phyloP scores from a whole-genome alignment of 164 flowering plant genomes.

The Hamamelis virginiana region DNA sequence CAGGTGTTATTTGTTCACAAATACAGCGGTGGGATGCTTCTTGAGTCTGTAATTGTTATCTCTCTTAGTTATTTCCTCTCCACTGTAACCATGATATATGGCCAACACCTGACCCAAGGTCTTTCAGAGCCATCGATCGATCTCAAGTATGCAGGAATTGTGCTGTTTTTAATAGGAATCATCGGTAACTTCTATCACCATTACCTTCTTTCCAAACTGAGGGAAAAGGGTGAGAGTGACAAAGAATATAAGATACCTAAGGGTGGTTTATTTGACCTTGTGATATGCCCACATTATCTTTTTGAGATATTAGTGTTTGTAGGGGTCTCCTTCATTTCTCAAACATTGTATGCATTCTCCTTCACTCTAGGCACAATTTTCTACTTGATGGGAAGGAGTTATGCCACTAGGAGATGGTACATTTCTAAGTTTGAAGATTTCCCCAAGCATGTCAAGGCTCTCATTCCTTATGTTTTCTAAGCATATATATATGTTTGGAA shows the following conservation, averaged over 20 bases:
- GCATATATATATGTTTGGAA: neutral
- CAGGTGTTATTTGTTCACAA: slow-evolving; percentile 8
- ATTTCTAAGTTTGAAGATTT: slow-evolving; percentile 8
- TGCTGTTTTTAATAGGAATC: neutral
- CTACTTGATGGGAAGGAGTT: slow-evolving; percentile 4
- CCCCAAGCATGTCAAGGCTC: slow-evolving; percentile 7
- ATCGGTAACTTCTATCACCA: slow-evolving; percentile 7
- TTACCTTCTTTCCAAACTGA: slow-evolving; percentile 3
- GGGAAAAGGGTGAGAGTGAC: neutral
- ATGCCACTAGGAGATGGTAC: slow-evolving; percentile 11
- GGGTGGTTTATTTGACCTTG: slow-evolving; percentile 5
- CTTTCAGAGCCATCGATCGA: slow-evolving; percentile 1
- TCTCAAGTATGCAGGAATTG: neutral
- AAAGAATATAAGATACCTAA: slow-evolving; percentile 2
- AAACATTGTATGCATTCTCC: neutral
- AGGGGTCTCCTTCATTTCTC: slow-evolving; percentile 4
- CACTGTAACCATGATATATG: neutral
- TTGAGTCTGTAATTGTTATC: neutral
- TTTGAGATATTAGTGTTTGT: slow-evolving; percentile 1
- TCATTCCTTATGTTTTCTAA: slow-evolving; percentile 1
- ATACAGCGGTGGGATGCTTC: neutral
- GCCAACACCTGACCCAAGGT: neutral
- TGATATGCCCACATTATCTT: slow-evolving; percentile 9
- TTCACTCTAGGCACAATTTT: neutral
- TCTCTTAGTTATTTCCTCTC: neutral